Evolutionary conservation across 2,329 filamentous ascomycete species (phyloP).

Genomic region (Alternaria gaisen): DNA sequence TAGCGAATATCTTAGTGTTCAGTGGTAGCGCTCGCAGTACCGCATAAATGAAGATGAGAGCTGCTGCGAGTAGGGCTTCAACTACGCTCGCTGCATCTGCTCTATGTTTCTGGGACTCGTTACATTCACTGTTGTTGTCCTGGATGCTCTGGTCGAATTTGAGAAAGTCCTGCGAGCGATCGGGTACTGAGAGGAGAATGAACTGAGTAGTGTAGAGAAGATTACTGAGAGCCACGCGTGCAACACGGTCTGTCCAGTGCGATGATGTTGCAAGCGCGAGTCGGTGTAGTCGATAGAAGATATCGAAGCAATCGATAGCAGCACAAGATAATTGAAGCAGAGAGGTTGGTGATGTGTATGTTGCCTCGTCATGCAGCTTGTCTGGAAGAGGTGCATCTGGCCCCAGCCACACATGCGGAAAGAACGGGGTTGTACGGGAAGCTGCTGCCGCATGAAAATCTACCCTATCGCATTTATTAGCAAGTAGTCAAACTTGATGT

Average conservation of each 20-base stretch:
- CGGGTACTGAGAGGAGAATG: constrained; percentile 28
- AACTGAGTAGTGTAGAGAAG: constrained; percentile 36
- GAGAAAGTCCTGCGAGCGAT: constrained; percentile 29
- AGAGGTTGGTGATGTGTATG: constrained; percentile 32
- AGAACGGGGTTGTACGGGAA: constrained; percentile 29
- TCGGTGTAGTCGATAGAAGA: constrained; percentile 38
- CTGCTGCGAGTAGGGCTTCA: constrained; percentile 24
- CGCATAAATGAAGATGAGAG: constrained; percentile 36
- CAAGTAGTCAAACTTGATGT: neutral
- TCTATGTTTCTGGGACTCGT: neutral
- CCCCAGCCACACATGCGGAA: constrained; percentile 29
- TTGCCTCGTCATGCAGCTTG: constrained; percentile 30
- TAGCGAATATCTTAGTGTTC: constrained; percentile 30
- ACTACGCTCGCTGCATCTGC: constrained; percentile 32
- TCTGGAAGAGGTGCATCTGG: constrained; percentile 29
- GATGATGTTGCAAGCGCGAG: constrained; percentile 31
- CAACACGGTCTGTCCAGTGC: constrained; percentile 23
- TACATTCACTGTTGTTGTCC: constrained; percentile 1
- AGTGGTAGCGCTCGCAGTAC: constrained; percentile 30
- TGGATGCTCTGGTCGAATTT: constrained; percentile 16
- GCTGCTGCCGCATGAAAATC: constrained; percentile 37
- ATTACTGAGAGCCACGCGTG: constrained; percentile 28
- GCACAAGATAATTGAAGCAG: constrained; percentile 31
- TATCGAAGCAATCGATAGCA: constrained; percentile 36
- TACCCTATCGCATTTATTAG: constrained; percentile 23